Evolutionary conservation across 176 grass and related monocot species (phyloP).

Genomic region (Oryza punctata): DNA sequence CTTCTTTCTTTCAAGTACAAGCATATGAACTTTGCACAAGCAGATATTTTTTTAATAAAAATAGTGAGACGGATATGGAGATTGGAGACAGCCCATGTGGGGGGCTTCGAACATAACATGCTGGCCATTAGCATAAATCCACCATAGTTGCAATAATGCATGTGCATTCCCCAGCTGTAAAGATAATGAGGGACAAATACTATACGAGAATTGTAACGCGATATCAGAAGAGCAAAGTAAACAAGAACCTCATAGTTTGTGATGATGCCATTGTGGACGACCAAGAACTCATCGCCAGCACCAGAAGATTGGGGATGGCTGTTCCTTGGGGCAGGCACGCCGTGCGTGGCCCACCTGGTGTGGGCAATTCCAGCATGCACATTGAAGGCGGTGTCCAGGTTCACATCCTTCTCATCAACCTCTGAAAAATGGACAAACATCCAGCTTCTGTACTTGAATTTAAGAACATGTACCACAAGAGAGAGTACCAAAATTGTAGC

Average conservation of each 20-base stretch:
- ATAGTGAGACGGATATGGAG: background rate
- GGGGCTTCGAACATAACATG: background rate
- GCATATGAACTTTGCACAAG: background rate
- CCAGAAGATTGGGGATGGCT: constrained; percentile 97
- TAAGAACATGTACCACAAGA: too few species aligned
- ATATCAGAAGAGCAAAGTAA: background rate
- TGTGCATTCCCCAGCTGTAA: constrained; percentile 34
- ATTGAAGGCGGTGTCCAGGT: constrained; percentile 70
- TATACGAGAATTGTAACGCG: background rate
- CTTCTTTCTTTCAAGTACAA: background rate
- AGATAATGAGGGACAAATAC: constrained; percentile 1
- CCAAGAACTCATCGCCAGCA: constrained; percentile 77
- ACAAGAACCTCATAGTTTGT: constrained; percentile 92
- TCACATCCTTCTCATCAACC: constrained; percentile 82
- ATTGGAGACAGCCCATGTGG: constrained; percentile 43
- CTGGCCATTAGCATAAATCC: constrained; percentile 1
- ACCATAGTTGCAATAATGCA: constrained; percentile 38
- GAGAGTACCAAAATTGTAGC: background rate
- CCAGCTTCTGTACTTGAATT: too few species aligned
- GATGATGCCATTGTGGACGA: constrained; percentile 99
- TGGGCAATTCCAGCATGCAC: constrained; percentile 94
- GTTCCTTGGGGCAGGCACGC: constrained; percentile 83
- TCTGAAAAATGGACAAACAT: constrained; percentile 45
- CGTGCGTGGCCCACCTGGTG: constrained; percentile 95
- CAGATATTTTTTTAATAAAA: background rate